phyloP scores from a whole-genome alignment of 2,329 filamentous ascomycete genomes.

The Xylariaceae sp. region DNA sequence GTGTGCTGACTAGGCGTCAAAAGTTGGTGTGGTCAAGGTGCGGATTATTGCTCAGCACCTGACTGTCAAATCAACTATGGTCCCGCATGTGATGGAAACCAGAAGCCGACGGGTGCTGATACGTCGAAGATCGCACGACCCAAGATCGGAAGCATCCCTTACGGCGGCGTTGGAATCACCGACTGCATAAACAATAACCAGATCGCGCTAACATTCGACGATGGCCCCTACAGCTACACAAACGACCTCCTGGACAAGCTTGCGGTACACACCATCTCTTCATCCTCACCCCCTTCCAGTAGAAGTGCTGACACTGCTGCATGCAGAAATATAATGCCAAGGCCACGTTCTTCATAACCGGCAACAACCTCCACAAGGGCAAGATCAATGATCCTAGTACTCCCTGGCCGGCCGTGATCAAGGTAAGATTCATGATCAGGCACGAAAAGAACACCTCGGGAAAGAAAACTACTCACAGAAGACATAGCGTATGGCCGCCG shows the following conservation, averaged over 20 bases:
- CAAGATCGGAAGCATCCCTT: slow-evolving; percentile 42
- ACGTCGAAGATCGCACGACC: slow-evolving; percentile 41
- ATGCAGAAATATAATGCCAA: slow-evolving; percentile 47
- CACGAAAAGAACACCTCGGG: not conserved
- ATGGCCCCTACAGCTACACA: slow-evolving; percentile 57
- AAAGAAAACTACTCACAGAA: slow-evolving; percentile 13
- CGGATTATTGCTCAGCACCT: slow-evolving; percentile 28
- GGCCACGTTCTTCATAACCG: slow-evolving; percentile 59
- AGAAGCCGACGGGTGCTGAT: slow-evolving; percentile 39
- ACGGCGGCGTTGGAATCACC: slow-evolving; percentile 44
- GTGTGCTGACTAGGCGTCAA: slow-evolving; percentile 15
- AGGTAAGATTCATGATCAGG: slow-evolving; percentile 19
- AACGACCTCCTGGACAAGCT: slow-evolving; percentile 50
- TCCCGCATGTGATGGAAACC: slow-evolving; percentile 43
- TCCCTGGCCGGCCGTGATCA: slow-evolving; percentile 29
- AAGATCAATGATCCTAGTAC: slow-evolving; percentile 42
- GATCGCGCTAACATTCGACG: slow-evolving; percentile 59
- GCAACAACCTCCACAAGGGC: slow-evolving; percentile 48
- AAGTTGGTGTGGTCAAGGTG: slow-evolving; percentile 28
- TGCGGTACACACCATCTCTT: slow-evolving; percentile 19
- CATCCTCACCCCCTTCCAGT: not conserved
- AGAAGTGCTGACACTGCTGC: slow-evolving; percentile 28
- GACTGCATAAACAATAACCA: slow-evolving; percentile 46
- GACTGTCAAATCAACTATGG: slow-evolving; percentile 39
- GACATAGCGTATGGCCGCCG: slow-evolving; percentile 31